phyloP scores from a whole-genome alignment of 129 eudicot species.

The Sambucus nigra region DNA sequence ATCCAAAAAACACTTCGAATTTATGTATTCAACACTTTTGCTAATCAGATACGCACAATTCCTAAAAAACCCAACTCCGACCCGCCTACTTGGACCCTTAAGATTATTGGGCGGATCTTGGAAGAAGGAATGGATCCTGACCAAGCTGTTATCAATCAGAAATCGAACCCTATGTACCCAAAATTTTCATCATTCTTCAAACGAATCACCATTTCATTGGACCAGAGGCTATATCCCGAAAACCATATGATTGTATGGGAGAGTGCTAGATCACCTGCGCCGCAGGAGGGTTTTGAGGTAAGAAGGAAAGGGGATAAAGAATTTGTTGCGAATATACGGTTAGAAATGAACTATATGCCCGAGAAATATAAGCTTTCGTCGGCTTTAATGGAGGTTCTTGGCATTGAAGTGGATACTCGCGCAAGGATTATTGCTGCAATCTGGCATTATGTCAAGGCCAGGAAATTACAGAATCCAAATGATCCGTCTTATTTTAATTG shows the following conservation, averaged over 20 bases:
- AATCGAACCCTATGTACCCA: conserved; percentile 56
- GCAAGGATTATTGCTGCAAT: conserved; percentile 72
- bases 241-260: conserved; percentile 87
- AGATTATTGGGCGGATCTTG: conserved; percentile 75
- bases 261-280: conserved; percentile 67
- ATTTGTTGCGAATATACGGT: conserved; percentile 49
- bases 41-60: conserved; percentile 62
- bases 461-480: conserved; percentile 64
- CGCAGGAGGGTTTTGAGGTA: conserved; percentile 94
- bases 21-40: conserved; percentile 83
- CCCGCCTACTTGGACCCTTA: conserved; percentile 82
- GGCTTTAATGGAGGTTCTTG: conserved; percentile 74
- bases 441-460: conserved; percentile 93
- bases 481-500: conserved; percentile 80
- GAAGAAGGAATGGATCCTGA: conserved; percentile 94
- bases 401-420: conserved; percentile 87
- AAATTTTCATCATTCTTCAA: conserved; percentile 81
- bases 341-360: conserved; percentile 80
- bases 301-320: conserved; percentile 88
- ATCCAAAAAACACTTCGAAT: conserved; percentile 85
- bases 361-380: conserved; percentile 80
- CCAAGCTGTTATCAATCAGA: conserved; percentile 63
- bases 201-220: conserved; percentile 65
- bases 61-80: conserved; percentile 74
- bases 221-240: conserved; percentile 78